phyloP scores from a whole-genome alignment of 805 yeast species.

The Cyberlindnera euphorbiae region DNA sequence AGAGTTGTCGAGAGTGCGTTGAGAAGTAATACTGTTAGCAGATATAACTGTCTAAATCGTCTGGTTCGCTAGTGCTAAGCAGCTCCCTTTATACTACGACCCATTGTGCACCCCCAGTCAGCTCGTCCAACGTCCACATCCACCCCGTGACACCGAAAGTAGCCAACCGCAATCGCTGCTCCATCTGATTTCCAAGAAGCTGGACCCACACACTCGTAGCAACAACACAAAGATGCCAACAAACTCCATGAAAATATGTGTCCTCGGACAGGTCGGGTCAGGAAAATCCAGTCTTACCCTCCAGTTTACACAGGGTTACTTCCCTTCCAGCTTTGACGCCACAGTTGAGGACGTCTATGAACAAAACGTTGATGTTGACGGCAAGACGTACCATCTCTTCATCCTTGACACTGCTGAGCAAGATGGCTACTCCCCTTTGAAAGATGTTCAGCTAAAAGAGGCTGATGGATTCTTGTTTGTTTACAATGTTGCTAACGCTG shows the following conservation, averaged over 20 bases:
- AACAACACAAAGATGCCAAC: no score
- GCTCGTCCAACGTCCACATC: no score
- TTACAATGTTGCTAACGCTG: constrained; percentile 13
- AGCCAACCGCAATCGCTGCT: no score
- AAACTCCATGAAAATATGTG: constrained; percentile 30
- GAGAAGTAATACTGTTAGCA: no score
- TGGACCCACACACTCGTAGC: no score
- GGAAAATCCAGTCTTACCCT: constrained; percentile 66
- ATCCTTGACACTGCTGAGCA: constrained; percentile 77
- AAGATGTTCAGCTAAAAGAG: constrained; percentile 37
- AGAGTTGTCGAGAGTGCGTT: no score
- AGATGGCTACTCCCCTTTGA: constrained; percentile 70
- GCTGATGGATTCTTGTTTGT: constrained; percentile 22
- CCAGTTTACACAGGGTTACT: constrained; percentile 55
- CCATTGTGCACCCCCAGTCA: no score
- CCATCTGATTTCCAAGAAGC: no score
- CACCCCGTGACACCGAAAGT: no score
- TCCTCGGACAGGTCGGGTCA: constrained; percentile 66
- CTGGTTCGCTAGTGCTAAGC: no score
- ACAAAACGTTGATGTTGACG: constrained; percentile 50
- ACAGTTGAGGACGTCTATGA: constrained; percentile 63
- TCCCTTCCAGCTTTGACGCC: constrained; percentile 64
- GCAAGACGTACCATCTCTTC: constrained; percentile 47
- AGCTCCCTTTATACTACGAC: no score
- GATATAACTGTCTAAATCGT: no score